Percentiles rank a stretch among this genome's conserved stretches.
These are phyloP conservation scores for Penicillium dipodomyicola DNA, from an alignment of 495 filamentous ascomycete genomes.

Conservation along the genomic window DNA sequence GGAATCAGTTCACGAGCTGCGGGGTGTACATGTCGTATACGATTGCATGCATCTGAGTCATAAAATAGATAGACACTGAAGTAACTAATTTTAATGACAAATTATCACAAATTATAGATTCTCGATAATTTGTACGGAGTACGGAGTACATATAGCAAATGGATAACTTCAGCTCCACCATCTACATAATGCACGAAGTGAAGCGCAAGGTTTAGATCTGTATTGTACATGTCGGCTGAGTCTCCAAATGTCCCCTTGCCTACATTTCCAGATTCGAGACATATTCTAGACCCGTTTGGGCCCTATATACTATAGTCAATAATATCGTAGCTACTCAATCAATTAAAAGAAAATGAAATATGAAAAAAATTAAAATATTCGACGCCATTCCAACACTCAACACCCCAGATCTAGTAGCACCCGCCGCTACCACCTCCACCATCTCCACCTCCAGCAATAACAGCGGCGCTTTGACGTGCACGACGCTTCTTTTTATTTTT, in stretches of 20 bases:
- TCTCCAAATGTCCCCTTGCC: neutral
- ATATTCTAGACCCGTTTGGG: neutral
- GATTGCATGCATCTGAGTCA: neutral
- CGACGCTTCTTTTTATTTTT: neutral
- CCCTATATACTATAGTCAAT: neutral
- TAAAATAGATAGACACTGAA: neutral
- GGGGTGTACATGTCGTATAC: neutral
- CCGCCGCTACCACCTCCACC: constrained; percentile 8
- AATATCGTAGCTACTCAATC: neutral
- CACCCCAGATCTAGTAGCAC: neutral
- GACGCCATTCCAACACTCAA: neutral
- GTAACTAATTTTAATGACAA: neutral
- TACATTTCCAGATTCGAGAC: neutral
- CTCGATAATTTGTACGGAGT: neutral
- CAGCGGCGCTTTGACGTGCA: neutral
- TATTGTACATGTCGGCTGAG: neutral
- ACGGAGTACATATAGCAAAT: neutral
- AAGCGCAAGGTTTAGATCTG: neutral
- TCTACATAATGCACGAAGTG: neutral
- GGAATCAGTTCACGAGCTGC: neutral
- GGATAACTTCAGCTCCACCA: neutral
- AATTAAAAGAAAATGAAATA: neutral
- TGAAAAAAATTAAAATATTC: neutral
- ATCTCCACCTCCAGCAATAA: neutral
- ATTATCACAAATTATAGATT: neutral